Percentiles rank a stretch among this genome's conserved stretches.
These are phyloP conservation scores for Telopea speciosissima DNA, from an alignment of 177 flowering plant species.

Conservation along the genomic window DNA sequence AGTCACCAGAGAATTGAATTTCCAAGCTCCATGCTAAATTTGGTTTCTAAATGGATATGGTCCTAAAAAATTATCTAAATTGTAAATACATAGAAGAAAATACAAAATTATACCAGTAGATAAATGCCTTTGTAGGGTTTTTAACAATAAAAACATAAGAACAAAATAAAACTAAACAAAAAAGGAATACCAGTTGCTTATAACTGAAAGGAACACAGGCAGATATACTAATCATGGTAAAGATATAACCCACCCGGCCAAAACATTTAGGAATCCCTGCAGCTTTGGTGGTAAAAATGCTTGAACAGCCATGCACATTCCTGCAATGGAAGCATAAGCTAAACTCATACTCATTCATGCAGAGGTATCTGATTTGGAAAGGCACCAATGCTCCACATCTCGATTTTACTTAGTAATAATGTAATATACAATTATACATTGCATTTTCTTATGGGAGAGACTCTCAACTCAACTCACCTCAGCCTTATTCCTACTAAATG, in stretches of 20 bases:
- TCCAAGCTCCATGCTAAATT: not conserved
- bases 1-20: not conserved
- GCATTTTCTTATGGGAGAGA: not conserved
- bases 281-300: constrained; percentile 58
- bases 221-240: not conserved
- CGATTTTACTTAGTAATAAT: not conserved
- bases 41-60: not conserved
- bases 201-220: not conserved
- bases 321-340: constrained; percentile 32
- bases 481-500: no score
- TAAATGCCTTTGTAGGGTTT: not conserved
- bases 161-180: no score
- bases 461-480: no score
- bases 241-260: constrained; percentile 63
- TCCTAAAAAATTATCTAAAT: not conserved
- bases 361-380: not conserved
- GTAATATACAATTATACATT: not conserved
- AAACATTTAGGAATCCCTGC: constrained; percentile 59
- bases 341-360: constrained; percentile 1
- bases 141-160: not conserved
- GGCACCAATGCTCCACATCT: not conserved
- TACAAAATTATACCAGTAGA: no score
- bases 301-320: constrained; percentile 97
- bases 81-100: not conserved
- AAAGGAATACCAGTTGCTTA: not conserved